phyloP scores from a whole-genome alignment of 257 asterid genomes.

The Rhazya stricta region DNA sequence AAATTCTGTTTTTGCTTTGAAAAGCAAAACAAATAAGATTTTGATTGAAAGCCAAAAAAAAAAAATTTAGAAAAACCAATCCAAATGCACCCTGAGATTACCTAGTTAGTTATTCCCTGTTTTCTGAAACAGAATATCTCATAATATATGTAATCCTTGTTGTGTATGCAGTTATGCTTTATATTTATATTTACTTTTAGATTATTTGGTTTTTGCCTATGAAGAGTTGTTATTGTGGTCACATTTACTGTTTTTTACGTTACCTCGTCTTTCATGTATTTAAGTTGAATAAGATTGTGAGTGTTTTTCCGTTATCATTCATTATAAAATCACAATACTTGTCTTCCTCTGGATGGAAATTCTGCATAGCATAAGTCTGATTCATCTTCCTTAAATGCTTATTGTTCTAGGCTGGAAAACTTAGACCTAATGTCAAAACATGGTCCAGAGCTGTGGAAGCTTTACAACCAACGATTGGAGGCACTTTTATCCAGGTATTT shows the following conservation, averaged over 20 bases:
- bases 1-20: too few species aligned
- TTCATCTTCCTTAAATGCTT: not conserved
- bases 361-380: not conserved
- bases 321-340: not conserved
- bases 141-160: not conserved
- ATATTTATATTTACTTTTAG: not conserved
- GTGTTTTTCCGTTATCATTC: not conserved
- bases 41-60: too few species aligned
- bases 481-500: constrained; percentile 70
- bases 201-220: not conserved
- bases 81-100: too few species aligned
- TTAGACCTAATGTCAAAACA: constrained; percentile 83
- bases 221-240: not conserved
- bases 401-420: constrained; percentile 71
- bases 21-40: too few species aligned
- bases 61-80: too few species aligned
- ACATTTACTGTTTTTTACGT: not conserved
- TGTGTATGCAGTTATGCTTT: not conserved
- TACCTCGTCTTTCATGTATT: not conserved
- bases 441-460: constrained; percentile 94
- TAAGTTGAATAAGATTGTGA: not conserved
- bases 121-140: not conserved
- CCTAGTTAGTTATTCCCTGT: not conserved
- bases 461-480: constrained; percentile 76
- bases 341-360: not conserved